Evolutionary conservation across 2,329 filamentous ascomycete genomes (phyloP).

Genomic region (Phaeosphaeria sp.): DNA sequence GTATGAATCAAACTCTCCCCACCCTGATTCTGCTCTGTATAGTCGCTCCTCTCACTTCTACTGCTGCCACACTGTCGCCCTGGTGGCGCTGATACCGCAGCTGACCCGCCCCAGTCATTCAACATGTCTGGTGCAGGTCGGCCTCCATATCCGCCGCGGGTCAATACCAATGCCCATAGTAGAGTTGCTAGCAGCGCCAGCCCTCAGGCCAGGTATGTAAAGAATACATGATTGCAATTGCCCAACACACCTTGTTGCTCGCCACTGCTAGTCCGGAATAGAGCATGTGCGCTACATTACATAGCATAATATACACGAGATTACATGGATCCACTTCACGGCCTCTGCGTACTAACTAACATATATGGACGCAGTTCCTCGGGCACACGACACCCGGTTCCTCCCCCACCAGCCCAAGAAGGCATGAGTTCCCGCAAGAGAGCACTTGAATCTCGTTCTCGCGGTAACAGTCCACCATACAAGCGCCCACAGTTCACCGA

Average conservation of each 20-base stretch:
- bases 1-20: background rate
- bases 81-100: background rate
- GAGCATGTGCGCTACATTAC: too few species aligned
- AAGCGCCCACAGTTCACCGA: constrained; percentile 17
- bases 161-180: background rate
- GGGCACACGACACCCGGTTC: background rate
- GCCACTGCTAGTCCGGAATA: background rate
- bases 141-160: background rate
- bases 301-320: background rate
- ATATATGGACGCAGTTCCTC: background rate
- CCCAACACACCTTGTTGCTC: background rate
- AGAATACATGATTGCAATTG: background rate
- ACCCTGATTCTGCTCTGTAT: background rate
- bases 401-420: background rate
- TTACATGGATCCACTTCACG: background rate
- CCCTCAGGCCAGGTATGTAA: constrained; percentile 3
- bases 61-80: background rate
- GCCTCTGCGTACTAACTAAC: background rate
- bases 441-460: constrained; percentile 14
- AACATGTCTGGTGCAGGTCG: background rate
- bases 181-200: background rate
- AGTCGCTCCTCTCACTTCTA: background rate
- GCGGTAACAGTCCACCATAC: constrained; percentile 26
- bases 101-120: background rate
- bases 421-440: constrained; percentile 25